These are phyloP conservation scores for Bipolaris bicolor DNA, from an alignment of 2,329 filamentous ascomycete genomes.

Conservation along the genomic window DNA sequence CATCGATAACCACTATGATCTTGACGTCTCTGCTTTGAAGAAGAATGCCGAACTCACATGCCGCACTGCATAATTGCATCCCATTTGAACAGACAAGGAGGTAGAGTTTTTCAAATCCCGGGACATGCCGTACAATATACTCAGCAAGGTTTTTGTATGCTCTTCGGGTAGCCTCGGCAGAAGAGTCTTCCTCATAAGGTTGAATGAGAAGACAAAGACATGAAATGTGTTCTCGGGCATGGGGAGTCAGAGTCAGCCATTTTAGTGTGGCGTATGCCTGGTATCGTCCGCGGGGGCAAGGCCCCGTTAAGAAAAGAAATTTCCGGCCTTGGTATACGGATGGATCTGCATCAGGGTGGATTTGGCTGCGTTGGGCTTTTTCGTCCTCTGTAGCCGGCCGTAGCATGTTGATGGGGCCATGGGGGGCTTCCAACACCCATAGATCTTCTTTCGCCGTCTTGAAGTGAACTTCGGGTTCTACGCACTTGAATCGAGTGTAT, in stretches of 20 bases:
- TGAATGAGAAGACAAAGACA: conserved; percentile 32
- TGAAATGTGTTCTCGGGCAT: conserved; percentile 29
- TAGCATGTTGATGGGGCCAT: conserved; percentile 39
- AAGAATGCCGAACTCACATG: conserved; percentile 19
- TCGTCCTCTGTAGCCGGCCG: conserved; percentile 33
- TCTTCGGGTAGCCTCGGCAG: conserved; percentile 9
- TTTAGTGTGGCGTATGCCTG: conserved; percentile 39
- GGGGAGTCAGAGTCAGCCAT: conserved; percentile 27
- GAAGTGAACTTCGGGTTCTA: conserved; percentile 33
- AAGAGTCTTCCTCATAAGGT: conserved; percentile 41
- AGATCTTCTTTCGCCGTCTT: conserved; percentile 20
- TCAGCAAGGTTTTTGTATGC: conserved; percentile 27
- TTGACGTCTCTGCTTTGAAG: conserved; percentile 14
- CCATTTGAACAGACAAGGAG: conserved; percentile 28
- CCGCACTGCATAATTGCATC: conserved; percentile 5
- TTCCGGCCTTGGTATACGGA: conserved; percentile 34
- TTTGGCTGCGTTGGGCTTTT: conserved; percentile 14
- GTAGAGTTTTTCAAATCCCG: conserved; percentile 22
- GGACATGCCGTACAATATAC: conserved; percentile 23
- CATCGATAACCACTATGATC: conserved; percentile 14
- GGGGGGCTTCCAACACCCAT: conserved; percentile 34
- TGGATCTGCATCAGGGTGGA: conserved; percentile 35
- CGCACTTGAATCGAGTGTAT: conserved; percentile 39
- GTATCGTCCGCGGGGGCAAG: conserved; percentile 43
- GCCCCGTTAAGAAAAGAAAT: conserved; percentile 38